Conservation (phyloP, 306 rosid species). For the cucumber (Cucumis sativus) region DNA sequence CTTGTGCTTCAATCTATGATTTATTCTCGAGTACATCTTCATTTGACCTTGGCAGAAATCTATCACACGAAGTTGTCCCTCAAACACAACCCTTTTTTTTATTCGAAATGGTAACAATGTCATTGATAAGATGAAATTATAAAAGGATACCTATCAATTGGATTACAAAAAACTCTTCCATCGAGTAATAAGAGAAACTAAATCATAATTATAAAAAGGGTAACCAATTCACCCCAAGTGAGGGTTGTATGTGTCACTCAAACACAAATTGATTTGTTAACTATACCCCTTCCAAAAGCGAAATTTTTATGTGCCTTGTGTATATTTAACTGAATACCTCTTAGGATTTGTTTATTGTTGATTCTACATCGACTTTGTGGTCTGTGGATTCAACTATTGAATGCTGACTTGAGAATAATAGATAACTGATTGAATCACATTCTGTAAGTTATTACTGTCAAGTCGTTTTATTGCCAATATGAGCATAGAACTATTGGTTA, state of each 20-base stretch:
- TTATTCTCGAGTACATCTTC: conserved; percentile 39
- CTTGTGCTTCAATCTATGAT: conserved; percentile 73
- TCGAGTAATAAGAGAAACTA: too few relatives aligned
- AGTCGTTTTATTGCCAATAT: not conserved
- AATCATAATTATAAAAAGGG: too few relatives aligned
- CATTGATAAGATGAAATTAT: too few relatives aligned
- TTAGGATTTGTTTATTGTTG: not conserved
- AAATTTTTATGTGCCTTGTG: not conserved
- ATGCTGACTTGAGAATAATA: not conserved
- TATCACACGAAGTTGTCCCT: not conserved
- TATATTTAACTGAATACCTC: not conserved
- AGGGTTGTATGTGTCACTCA: too few relatives aligned
- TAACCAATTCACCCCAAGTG: too few relatives aligned
- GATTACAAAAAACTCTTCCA: too few relatives aligned
- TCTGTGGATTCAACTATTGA: not conserved
- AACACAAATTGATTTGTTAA: not conserved
- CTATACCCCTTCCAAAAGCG: not conserved
- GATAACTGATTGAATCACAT: not conserved
- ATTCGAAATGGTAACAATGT: too few relatives aligned
- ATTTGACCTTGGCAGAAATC: not conserved
- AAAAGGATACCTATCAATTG: too few relatives aligned
- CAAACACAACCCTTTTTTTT: not conserved
- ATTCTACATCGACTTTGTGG: not conserved
- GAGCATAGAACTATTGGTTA: not conserved
- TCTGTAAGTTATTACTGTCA: not conserved